These are phyloP conservation scores for Andrographis paniculata DNA, from an alignment of 305 asterid species.

Conservation along the genomic window DNA sequence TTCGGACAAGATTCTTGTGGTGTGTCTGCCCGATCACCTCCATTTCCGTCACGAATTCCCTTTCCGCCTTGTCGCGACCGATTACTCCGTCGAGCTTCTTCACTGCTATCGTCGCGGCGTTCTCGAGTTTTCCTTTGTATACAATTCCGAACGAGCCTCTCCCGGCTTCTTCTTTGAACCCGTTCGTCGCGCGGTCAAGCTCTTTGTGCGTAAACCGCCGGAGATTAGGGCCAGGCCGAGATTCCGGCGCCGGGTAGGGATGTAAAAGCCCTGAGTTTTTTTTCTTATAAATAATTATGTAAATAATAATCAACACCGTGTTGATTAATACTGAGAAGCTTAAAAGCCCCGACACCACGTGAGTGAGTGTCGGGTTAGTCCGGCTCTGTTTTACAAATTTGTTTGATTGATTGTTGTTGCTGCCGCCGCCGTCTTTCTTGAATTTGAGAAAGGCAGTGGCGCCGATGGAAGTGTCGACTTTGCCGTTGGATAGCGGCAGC, in stretches of 20 bases:
- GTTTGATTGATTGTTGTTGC: too few species aligned
- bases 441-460: conserved; percentile 35
- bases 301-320: conserved; percentile 20
- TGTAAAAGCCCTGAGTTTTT: conserved; percentile 9
- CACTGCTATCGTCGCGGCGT: background rate
- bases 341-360: conserved; percentile 29
- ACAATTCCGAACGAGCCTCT: background rate
- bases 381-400: conserved; percentile 2
- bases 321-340: conserved; percentile 45
- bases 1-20: conserved; percentile 40
- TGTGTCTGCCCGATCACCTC: conserved; percentile 32
- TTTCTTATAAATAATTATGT: conserved; percentile 24
- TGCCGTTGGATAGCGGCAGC: conserved; percentile 52
- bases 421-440: conserved; percentile 22
- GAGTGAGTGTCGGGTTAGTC: conserved; percentile 18
- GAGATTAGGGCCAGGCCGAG: conserved; percentile 11
- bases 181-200: conserved; percentile 34
- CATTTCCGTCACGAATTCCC: conserved; percentile 39
- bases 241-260: background rate
- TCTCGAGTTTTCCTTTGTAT: background rate
- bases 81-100: background rate
- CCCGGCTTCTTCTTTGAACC: background rate
- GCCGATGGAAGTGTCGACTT: conserved; percentile 5
- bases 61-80: conserved; percentile 25
- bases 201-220: conserved; percentile 3